These are phyloP conservation scores for Diaporthe batatas DNA, from an alignment of 2,329 filamentous ascomycete species.

Conservation along the genomic window DNA sequence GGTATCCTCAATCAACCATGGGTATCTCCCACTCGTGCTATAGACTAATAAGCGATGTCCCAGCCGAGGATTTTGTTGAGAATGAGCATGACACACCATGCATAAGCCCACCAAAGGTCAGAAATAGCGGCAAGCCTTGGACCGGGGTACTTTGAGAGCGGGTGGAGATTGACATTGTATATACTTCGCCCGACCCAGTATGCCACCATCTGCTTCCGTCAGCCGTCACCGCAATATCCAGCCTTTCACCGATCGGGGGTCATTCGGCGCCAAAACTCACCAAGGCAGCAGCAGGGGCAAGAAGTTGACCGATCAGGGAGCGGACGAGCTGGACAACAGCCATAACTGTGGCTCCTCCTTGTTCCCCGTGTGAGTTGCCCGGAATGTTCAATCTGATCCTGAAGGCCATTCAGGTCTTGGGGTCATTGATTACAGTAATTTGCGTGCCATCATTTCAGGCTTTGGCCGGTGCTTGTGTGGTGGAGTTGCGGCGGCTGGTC, in stretches of 20 bases:
- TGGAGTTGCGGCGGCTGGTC: no score
- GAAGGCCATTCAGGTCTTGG: not conserved
- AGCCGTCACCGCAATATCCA: not conserved
- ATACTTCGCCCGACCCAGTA: not conserved
- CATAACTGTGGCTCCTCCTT: not conserved
- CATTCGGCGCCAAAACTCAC: not conserved
- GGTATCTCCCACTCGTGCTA: slow-evolving; percentile 6
- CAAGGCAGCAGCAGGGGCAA: not conserved
- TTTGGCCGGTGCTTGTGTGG: no score
- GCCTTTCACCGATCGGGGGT: not conserved
- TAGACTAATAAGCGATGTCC: not conserved
- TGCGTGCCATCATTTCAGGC: no score
- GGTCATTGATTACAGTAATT: not conserved
- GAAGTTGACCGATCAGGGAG: not conserved
- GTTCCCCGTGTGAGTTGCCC: not conserved
- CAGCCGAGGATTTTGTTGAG: not conserved
- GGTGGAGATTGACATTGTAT: slow-evolving; percentile 27
- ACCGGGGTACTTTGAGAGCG: slow-evolving; percentile 20
- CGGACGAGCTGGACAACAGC: not conserved
- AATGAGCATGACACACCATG: not conserved
- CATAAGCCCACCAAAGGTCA: slow-evolving; percentile 19
- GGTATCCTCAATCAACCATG: slow-evolving; percentile 8
- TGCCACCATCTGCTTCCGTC: not conserved
- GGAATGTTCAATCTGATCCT: not conserved
- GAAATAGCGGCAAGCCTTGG: slow-evolving; percentile 24